phyloP scores from a whole-genome alignment of 306 rosid genomes.

The Lathyrus aphaca region DNA sequence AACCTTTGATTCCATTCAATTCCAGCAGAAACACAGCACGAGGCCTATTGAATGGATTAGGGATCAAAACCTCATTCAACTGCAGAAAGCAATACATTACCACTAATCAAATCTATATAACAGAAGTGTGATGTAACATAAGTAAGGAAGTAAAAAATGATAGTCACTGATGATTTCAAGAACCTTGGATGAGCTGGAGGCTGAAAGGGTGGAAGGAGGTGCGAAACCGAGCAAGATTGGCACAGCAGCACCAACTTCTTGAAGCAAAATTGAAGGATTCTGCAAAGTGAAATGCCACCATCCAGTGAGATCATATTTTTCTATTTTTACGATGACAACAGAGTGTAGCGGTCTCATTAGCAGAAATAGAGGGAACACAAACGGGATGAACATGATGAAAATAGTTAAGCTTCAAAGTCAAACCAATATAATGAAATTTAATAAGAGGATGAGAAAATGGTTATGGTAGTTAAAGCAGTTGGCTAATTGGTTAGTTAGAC shows the following conservation, averaged over 20 bases:
- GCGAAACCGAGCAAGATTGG: conserved; percentile 89
- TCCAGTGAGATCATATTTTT: conserved; percentile 30
- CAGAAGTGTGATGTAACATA: conserved; percentile 22
- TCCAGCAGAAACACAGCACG: conserved; percentile 79
- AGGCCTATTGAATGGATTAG: conserved; percentile 94
- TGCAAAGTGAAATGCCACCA: conserved; percentile 46
- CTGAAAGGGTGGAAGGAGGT: conserved; percentile 72
- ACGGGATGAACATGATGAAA: background rate
- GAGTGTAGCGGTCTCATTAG: conserved; percentile 1
- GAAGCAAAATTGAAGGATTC: conserved; percentile 61
- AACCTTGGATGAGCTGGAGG: conserved; percentile 84
- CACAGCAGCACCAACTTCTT: conserved; percentile 78
- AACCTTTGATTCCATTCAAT: conserved; percentile 75
- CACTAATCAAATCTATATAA: conserved; percentile 36
- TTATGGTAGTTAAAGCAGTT: background rate
- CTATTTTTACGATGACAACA: conserved; percentile 20
- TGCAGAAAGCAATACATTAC: conserved; percentile 47
- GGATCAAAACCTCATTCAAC: conserved; percentile 80
- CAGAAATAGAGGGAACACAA: conserved; percentile 2
- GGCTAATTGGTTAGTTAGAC: background rate
- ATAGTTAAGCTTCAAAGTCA: conserved; percentile 12
- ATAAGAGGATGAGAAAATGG: background rate
- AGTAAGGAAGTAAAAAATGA: conserved; percentile 15
- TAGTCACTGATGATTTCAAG: conserved; percentile 29
- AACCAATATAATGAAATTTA: conserved; percentile 22